Conservation (phyloP, 2,329 filamentous ascomycete species). For the Ophiocordyceps camponoti-floridani region DNA sequence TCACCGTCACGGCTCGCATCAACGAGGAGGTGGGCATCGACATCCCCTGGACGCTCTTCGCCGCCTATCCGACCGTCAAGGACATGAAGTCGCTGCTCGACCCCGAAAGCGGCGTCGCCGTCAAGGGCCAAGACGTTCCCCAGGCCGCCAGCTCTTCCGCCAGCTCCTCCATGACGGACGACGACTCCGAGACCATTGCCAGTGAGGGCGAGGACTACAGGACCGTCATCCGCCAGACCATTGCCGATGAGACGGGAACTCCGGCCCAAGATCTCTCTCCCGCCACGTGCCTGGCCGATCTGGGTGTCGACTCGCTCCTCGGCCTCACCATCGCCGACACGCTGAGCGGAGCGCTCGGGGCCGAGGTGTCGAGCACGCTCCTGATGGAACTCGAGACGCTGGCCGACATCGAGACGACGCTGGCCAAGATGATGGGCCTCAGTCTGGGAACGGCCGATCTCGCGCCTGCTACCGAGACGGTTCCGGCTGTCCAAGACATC, state of each 20-base stretch:
- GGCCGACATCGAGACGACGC: neutral
- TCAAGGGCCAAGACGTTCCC: neutral
- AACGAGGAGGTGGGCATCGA: slow-evolving; percentile 41
- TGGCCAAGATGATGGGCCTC: neutral
- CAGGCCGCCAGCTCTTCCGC: neutral
- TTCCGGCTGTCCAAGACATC: neutral
- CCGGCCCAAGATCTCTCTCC: neutral
- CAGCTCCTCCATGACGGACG: neutral
- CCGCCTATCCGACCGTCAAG: slow-evolving; percentile 1
- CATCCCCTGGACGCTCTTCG: slow-evolving; percentile 10
- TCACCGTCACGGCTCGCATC: slow-evolving; percentile 37
- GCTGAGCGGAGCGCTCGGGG: neutral
- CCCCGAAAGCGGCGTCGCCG: neutral
- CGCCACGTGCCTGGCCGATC: slow-evolving; percentile 1
- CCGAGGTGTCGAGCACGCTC: neutral
- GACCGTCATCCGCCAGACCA: neutral
- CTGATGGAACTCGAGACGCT: neutral
- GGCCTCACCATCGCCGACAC: slow-evolving; percentile 2
- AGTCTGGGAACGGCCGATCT: neutral
- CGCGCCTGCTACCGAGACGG: neutral
- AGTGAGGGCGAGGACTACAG: neutral
- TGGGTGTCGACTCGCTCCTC: slow-evolving; percentile 3
- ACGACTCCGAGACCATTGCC: neutral
- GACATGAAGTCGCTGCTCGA: slow-evolving; percentile 1
- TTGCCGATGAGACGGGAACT: slow-evolving; percentile 4